These are phyloP conservation scores for Pharus latifolius DNA, from an alignment of 176 grass and related monocot species.

Conservation along the genomic window DNA sequence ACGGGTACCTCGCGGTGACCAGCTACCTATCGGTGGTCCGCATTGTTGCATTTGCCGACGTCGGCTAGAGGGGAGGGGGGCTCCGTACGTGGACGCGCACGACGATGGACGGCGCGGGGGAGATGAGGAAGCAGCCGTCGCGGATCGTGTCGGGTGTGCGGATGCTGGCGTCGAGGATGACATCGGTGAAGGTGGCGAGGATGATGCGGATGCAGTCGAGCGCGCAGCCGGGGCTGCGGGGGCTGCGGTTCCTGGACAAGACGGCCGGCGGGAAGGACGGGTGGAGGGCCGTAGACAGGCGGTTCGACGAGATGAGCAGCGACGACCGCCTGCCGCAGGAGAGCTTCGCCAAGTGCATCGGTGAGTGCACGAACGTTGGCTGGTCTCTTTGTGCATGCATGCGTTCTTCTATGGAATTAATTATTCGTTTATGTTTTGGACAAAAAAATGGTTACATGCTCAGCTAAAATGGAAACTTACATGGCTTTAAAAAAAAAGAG, in stretches of 20 bases:
- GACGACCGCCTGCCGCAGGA: slow-evolving; percentile 45
- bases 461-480: too few relatives aligned
- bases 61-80: not conserved
- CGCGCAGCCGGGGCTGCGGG: slow-evolving; percentile 36
- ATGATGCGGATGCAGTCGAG: slow-evolving; percentile 32
- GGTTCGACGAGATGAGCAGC: slow-evolving; percentile 54
- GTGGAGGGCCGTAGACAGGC: slow-evolving; percentile 72
- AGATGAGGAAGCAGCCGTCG: slow-evolving; percentile 44
- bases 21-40: not conserved
- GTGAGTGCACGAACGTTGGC: too few relatives aligned
- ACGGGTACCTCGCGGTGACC: not conserved
- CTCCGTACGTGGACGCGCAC: slow-evolving; percentile 17
- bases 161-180: slow-evolving; percentile 33
- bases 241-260: slow-evolving; percentile 74
- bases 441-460: too few relatives aligned
- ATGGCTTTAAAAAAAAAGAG: too few relatives aligned
- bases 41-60: not conserved
- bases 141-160: slow-evolving; percentile 32
- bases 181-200: slow-evolving; percentile 28
- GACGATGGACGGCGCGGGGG: not conserved
- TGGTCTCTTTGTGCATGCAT: too few relatives aligned
- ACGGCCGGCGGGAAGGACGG: slow-evolving; percentile 49
- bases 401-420: too few relatives aligned
- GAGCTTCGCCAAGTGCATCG: slow-evolving; percentile 78
- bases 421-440: too few relatives aligned